Evolutionary conservation across 352 stramenopile genomes (phyloP), one percentile per base, ranked within the genome.

Genomic region (Phytophthora sansomeana): DNA sequence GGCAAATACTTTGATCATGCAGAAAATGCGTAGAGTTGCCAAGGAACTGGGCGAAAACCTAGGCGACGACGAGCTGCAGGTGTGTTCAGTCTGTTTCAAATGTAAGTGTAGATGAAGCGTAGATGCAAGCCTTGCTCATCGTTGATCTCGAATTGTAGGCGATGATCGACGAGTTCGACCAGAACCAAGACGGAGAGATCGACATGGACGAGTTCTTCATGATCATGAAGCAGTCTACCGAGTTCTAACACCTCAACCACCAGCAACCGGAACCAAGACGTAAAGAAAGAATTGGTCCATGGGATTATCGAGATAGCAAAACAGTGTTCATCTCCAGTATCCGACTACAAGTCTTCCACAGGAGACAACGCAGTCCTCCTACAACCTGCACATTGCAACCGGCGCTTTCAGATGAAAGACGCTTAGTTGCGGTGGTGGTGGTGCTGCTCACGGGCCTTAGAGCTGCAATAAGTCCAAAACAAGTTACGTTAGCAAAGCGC

Each of bases 91-190:
- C 30, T 9, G n/a, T 14, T 24, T 14, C 24, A 26, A 16, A 36
- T 30, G n/a, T n/a, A n/a, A n/a, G n/a, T 24, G 19, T 54, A 38
- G 8, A 7, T 21, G 5, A 8, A 24, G 39, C 17, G 3, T 49
- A 14, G 11, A 28, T 8, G 16, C 7, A 24, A 48, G 36, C 0
- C 8, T 50, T 0, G 14, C 16, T 60, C 26, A 52, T 8, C 42
- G 24, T 39, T 44, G 38, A 24, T 54, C 11, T 13, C 13, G 13
- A 33, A n/a, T 8, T 58, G 3, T 67, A 97, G 77, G 93, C 91
- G 4, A 98, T 98, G 95, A 98, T 98, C 58, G 93, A 98, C 50
- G 93, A 98, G 77, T 98, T 98, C 49, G 93, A 98, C 59, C 80
- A 96, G 47, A 95, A 98, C 64, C 86, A 97, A 58, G 93, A 98